Percentiles rank a stretch among this genome's conserved stretches.
phyloP scores from a whole-genome alignment of 1,139 yeast species.

The Zhuliangozyma blackwelliae region DNA sequence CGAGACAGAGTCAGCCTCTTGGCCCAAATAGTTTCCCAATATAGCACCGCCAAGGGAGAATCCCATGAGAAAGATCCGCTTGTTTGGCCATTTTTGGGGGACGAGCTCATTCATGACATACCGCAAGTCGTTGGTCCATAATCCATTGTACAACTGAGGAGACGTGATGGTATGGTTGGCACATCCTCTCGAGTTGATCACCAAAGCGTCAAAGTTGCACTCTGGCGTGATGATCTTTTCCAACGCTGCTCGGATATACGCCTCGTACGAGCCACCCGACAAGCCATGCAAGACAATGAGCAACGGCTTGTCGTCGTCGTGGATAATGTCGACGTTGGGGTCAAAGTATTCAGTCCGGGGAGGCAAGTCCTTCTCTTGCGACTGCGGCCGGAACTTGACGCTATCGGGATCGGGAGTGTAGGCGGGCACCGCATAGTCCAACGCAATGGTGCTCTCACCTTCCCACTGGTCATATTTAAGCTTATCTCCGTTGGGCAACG shows the following conservation, averaged over 20 bases:
- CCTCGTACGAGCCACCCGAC: conserved; percentile 61
- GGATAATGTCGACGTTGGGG: conserved; percentile 27
- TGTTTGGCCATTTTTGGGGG: conserved; percentile 44
- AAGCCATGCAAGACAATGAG: conserved; percentile 55
- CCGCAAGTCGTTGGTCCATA: conserved; percentile 61
- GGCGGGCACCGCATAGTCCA: conserved; percentile 35
- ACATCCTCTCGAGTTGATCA: conserved; percentile 58
- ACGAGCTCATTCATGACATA: conserved; percentile 48
- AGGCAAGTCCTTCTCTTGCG: conserved; percentile 37
- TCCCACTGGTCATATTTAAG: conserved; percentile 39
- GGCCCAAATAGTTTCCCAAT: conserved; percentile 52
- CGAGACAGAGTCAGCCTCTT: conserved; percentile 36
- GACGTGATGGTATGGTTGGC: conserved; percentile 55
- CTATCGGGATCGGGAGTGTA: conserved; percentile 14
- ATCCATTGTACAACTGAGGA: conserved; percentile 56
- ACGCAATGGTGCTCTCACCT: conserved; percentile 37
- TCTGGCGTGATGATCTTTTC: conserved; percentile 28
- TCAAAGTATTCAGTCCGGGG: conserved; percentile 41
- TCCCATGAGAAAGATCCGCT: conserved; percentile 48
- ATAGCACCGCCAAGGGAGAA: conserved; percentile 59
- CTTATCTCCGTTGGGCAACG: conserved; percentile 22
- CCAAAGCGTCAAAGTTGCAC: conserved; percentile 48
- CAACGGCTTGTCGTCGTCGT: conserved; percentile 44
- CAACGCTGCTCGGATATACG: conserved; percentile 47
- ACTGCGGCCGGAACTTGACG: conserved; percentile 25